Evolutionary conservation across 768 basidiomycete species (phyloP), one percentile per base, ranked within the genome.

Genomic region (Phaffia australis): DNA sequence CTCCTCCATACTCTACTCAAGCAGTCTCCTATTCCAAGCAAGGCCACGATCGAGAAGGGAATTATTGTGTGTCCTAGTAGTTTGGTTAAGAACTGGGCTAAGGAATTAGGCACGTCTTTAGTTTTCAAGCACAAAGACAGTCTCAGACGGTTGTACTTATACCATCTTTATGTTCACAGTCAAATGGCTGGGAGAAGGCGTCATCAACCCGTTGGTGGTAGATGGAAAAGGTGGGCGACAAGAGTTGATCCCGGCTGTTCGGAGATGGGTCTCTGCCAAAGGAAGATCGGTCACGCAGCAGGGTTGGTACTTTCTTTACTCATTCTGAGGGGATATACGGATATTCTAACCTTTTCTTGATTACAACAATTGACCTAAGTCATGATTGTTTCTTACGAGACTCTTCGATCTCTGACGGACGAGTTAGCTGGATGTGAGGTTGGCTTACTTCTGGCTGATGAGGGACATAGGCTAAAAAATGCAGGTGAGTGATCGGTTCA

Each of bases 381-480:
- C 55, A 90, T 99, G 88, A 97, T 99, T 70, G 92, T 95, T 6
- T 98, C 95, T 0, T 99, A 99, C 71, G 94, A 99, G 75, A 94
- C 90, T 0, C 81, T 99, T 60, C 84, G 94, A 23, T 86, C 86
- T 4, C 79, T 97, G 16, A 81, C 85, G 9, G 83, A 77, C 0
- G 83, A 93, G 72, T 80, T 98, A 15, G 84, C 85, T 3, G 83
- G 81, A 65, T 89, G 88, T 70, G 84, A 80, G 60, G 88, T 99
- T 56, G 95, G 95, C 1, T 77, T 99, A 19, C 78, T 99, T n/a
- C 83, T 99, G 35, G 94, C 91, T 69, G 94, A 99, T 72, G 94
- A 99, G 79, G 94, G 94, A 4, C 94, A 99, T 79, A 81, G 94
- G 60, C 79, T 99, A 67, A 99, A 99, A 79, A 99, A 99, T 74